Evolutionary conservation across 139 green algal species (phyloP).

Genomic region (Mychonastes homosphaera): DNA sequence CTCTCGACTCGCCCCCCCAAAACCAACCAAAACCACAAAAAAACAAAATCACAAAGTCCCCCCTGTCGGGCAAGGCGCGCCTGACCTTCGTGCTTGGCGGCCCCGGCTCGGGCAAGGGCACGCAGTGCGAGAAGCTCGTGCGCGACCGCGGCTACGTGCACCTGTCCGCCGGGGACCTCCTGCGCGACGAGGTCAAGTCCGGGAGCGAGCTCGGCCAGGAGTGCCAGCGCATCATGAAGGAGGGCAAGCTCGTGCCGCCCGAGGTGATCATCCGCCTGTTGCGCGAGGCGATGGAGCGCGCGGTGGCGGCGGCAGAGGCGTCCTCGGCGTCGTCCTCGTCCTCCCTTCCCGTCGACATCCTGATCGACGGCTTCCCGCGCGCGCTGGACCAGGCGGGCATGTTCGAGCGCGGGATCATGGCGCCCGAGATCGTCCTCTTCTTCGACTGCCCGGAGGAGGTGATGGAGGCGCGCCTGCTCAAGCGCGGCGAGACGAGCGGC

Average conservation of each 20-base stretch:
- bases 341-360: too few relatives aligned
- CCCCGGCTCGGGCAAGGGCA: constrained; percentile 82
- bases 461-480: constrained; percentile 80
- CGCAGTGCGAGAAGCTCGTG: constrained; percentile 69
- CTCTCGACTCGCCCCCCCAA: too few relatives aligned
- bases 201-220: constrained; percentile 44
- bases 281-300: constrained; percentile 56
- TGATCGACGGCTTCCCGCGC: constrained; percentile 88
- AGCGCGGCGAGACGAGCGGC: constrained; percentile 72
- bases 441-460: constrained; percentile 75
- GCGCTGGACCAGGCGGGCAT: constrained; percentile 63
- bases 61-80: too few relatives aligned
- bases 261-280: constrained; percentile 64
- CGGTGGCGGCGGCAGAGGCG: too few relatives aligned
- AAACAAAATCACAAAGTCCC: too few relatives aligned
- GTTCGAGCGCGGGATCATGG: constrained; percentile 54
- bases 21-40: too few relatives aligned
- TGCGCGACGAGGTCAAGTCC: constrained; percentile 58
- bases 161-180: constrained; percentile 57
- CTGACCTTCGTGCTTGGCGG: constrained; percentile 78
- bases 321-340: too few relatives aligned
- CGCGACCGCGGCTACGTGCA: constrained; percentile 36
- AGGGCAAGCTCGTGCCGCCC: constrained; percentile 70
- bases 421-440: constrained; percentile 50
- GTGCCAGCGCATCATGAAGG: constrained; percentile 66